Conservation (phyloP, 1,139 yeast genomes). For the Suzukiozyma palmioleophila region DNA sequence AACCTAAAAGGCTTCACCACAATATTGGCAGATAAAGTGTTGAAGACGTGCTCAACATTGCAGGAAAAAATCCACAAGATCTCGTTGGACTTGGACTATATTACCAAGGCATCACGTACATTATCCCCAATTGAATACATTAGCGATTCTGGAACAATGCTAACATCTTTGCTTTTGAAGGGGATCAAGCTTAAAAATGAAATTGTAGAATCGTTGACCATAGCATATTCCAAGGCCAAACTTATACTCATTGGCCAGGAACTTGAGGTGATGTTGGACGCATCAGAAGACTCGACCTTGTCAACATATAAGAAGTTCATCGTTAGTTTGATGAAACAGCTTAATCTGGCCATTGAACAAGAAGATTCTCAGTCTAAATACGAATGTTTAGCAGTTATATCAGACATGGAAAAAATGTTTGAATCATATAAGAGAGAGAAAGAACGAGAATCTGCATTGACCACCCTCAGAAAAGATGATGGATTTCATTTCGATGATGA, state of each 20-base stretch:
- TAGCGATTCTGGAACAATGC: conserved; percentile 54
- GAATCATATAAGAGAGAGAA: conserved; percentile 43
- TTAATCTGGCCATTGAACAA: conserved; percentile 44
- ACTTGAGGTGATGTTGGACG: conserved; percentile 39
- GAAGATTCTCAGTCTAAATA: conserved; percentile 49
- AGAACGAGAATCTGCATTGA: conserved; percentile 17
- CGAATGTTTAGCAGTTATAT: conserved; percentile 58
- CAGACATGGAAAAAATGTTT: conserved; percentile 61
- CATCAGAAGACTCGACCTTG: conserved; percentile 29
- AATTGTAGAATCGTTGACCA: conserved; percentile 46
- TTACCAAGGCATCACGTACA: conserved; percentile 38
- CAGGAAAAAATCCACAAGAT: conserved; percentile 38
- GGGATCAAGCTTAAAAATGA: conserved; percentile 46
- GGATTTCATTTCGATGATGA: conserved; percentile 6
- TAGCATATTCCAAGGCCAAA: conserved; percentile 53
- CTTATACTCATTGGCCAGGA: conserved; percentile 54
- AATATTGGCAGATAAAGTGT: conserved; percentile 45
- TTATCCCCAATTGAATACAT: conserved; percentile 46
- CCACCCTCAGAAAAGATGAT: conserved; percentile 6
- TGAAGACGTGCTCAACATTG: conserved; percentile 44
- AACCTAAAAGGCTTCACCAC: conserved; percentile 40
- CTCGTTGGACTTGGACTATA: conserved; percentile 42
- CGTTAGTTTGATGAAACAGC: conserved; percentile 45
- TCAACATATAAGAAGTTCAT: conserved; percentile 50
- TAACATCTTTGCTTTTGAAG: conserved; percentile 47